Evolutionary conservation across 371 early-diverging fungal genomes (phyloP), one percentile per base, ranked within the genome.

Genomic region (Funneliformis caledonium): DNA sequence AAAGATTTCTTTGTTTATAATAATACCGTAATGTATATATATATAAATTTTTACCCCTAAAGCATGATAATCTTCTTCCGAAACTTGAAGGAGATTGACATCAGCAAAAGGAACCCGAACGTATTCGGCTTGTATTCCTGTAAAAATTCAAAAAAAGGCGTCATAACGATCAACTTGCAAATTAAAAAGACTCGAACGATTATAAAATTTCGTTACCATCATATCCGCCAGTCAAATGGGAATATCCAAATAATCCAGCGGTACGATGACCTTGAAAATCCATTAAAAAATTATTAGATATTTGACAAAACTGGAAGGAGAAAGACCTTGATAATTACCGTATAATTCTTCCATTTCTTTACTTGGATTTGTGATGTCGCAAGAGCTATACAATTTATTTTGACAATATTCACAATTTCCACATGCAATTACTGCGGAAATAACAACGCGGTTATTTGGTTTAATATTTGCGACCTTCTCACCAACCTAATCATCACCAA

Each of bases 91-190:
- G 65, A 90, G 83, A 82, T 91, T 91, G 69, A 84, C 85, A 81
- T 93, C 89, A 31, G 89, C 92, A 82, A 84, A 91, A 8, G 89
- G 89, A 5, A 90, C 80, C 16, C 91, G 88, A 48, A 85, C 85
- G 79, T 88, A 93, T 77, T 92, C 91, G 52, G 92, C 92, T 79
- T 92, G 91, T 2, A 82, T 85, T 22, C 89, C 90, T 70, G 9
- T 48, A 33, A 86, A 56, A 76, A 82, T 87, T 2, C 87, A 88
- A 72, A 47, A 2, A 7, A 10, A 4, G 47, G 1, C 47, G 37
- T 37, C 37, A 37, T 37, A 3, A 37, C 3, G 1, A 37, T 37
- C 37, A 37, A 2, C 1, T 2, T 37, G 3, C 3, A 37, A 37
- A 37, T 37, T 37, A 37, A 37, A 37, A 37, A 37, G 1, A 37